A percentile compares a stretch with the other conserved stretches of the same genome.
phyloP scores from a whole-genome alignment of 176 grass and related monocot genomes.

The Themeda triandra region DNA sequence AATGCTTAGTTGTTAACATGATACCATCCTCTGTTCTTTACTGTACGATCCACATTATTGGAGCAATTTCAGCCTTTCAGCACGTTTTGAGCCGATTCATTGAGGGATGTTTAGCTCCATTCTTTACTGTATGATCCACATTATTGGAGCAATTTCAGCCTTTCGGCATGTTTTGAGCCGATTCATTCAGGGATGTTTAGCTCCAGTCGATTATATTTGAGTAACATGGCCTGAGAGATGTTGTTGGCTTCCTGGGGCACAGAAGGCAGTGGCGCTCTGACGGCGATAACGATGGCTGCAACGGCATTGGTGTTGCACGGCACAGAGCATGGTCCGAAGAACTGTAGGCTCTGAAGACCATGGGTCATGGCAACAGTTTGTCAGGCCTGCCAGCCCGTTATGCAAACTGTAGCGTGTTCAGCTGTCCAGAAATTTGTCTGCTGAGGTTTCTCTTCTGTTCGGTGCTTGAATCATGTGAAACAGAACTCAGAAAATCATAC shows the following conservation, averaged over 20 bases:
- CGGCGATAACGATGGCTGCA: background rate
- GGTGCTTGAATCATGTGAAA: background rate
- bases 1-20: too few species aligned
- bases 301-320: background rate
- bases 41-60: too few species aligned
- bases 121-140: background rate
- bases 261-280: background rate
- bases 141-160: background rate
- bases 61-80: too few species aligned
- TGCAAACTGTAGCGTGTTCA: background rate
- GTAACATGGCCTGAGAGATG: background rate
- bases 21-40: too few species aligned
- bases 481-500: background rate
- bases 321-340: background rate
- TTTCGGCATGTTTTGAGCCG: background rate
- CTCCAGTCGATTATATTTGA: background rate
- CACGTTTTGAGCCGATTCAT: too few species aligned
- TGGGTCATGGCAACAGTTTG: constrained; percentile 2
- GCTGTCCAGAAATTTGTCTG: background rate
- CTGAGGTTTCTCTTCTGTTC: background rate
- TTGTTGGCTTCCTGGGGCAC: background rate
- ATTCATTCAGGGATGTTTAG: background rate
- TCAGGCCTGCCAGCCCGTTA: background rate
- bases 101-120: too few species aligned
- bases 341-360: too few species aligned